Evolutionary conservation across 306 rosid genomes (phyloP).

Genomic region (Begonia peltatifolia): DNA sequence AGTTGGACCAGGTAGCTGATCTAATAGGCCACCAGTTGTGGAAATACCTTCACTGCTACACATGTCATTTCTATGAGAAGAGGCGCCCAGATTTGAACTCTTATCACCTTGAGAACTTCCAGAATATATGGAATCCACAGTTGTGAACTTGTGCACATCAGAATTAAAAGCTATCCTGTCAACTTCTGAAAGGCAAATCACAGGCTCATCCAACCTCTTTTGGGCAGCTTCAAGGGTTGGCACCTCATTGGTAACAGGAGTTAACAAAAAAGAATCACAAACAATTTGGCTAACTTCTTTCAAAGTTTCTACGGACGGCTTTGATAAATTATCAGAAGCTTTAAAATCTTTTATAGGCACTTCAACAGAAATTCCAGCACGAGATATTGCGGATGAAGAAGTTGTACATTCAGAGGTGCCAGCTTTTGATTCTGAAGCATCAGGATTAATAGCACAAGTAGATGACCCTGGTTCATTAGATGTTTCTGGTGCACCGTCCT

Average conservation of each 20-base stretch:
- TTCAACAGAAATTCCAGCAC: conserved; percentile 15
- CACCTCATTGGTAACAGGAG: conserved; percentile 12
- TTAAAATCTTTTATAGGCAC: conserved; percentile 11
- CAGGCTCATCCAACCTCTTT: conserved; percentile 20
- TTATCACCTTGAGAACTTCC: conserved; percentile 9
- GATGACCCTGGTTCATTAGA: conserved; percentile 15
- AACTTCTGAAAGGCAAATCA: conserved; percentile 21
- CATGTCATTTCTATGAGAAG: conserved; percentile 18
- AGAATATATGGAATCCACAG: conserved; percentile 16
- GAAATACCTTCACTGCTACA: conserved; percentile 18
- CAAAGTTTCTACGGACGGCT: conserved; percentile 8
- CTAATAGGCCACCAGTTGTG: conserved; percentile 16
- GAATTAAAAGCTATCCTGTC: conserved; percentile 12
- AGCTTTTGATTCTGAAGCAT: conserved; percentile 23
- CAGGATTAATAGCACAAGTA: conserved; percentile 9
- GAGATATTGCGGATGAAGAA: conserved; percentile 27
- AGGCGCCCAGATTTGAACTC: conserved; percentile 7
- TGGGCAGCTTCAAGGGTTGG: conserved; percentile 16
- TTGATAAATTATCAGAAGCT: conserved; percentile 14
- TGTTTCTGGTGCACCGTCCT: conserved; percentile 20
- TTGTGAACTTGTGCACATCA: conserved; percentile 10
- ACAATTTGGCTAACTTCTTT: conserved; percentile 18
- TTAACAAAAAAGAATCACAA: conserved; percentile 12
- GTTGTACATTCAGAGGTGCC: conserved; percentile 10
- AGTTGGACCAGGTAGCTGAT: conserved; percentile 18